Evolutionary conservation across 2,329 filamentous ascomycete genomes (phyloP).

Genomic region (Metarhizium anisopliae): DNA sequence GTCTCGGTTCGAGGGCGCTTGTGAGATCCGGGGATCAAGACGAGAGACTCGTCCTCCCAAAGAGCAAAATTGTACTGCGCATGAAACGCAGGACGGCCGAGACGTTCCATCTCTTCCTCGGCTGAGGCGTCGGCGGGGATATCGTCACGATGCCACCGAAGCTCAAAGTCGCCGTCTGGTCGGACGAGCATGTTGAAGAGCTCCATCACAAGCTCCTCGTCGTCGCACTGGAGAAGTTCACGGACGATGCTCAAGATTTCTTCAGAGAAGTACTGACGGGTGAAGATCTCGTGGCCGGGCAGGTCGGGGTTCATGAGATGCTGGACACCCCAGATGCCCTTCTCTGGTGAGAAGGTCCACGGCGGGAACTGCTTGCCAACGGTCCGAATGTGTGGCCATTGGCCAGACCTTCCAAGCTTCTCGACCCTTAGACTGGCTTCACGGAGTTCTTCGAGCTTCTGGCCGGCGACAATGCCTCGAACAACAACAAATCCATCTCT

Average conservation of each 20-base stretch:
- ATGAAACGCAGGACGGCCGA: conserved; percentile 57
- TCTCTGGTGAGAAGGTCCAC: conserved; percentile 52
- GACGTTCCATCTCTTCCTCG: conserved; percentile 56
- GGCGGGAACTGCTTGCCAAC: conserved; percentile 88
- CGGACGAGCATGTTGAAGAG: conserved; percentile 78
- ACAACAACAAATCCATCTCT: conserved; percentile 70
- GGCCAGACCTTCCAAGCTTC: conserved; percentile 53
- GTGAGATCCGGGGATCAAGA: conserved; percentile 74
- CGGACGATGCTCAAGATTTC: conserved; percentile 54
- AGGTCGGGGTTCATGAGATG: conserved; percentile 71
- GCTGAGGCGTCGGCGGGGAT: conserved; percentile 56
- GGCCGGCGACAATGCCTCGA: conserved; percentile 49
- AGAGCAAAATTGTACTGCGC: conserved; percentile 85
- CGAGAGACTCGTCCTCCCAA: conserved; percentile 62
- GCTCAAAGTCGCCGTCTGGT: conserved; percentile 60
- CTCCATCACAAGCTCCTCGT: conserved; percentile 71
- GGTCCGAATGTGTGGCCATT: conserved; percentile 75
- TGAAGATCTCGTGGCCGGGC: conserved; percentile 52
- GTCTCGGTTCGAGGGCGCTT: conserved; percentile 56
- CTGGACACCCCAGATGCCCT: conserved; percentile 85
- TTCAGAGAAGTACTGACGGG: conserved; percentile 62
- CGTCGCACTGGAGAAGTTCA: conserved; percentile 47
- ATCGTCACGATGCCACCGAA: conserved; percentile 83
- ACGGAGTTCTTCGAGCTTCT: conserved; percentile 51
- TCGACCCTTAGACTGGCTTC: conserved; percentile 49